Evolutionary conservation across 2,329 filamentous ascomycete species (phyloP).

Genomic region (Lachnellula suecica): DNA sequence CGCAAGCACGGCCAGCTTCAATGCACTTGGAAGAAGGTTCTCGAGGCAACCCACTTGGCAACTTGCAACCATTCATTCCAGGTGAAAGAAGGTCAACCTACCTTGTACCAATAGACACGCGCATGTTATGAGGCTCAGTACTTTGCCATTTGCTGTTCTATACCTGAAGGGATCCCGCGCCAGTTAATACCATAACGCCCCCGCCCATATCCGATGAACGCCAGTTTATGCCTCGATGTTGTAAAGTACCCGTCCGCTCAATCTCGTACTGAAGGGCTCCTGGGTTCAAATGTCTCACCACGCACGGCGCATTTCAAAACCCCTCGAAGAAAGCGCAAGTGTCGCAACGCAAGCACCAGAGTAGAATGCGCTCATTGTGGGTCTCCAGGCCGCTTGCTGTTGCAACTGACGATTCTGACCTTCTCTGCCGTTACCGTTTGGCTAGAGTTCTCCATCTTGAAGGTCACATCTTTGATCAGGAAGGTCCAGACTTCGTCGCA

Average conservation of each 20-base stretch:
- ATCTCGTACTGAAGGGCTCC: not conserved
- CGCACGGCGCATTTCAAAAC: not conserved
- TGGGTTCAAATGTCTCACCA: not conserved
- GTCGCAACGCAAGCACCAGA: not conserved
- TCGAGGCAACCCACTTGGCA: not conserved
- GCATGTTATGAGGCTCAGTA: not conserved
- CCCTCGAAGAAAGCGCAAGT: not conserved
- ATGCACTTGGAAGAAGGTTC: not conserved
- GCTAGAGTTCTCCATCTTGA: constrained; percentile 84
- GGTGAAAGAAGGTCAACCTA: not conserved
- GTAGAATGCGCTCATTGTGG: constrained; percentile 30
- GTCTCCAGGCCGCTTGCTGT: constrained; percentile 77
- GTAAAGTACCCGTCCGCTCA: not conserved
- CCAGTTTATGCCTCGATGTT: not conserved
- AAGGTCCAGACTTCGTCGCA: constrained; percentile 99
- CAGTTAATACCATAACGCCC: not conserved
- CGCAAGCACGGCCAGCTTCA: not conserved
- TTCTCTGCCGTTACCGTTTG: constrained; percentile 79
- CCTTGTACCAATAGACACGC: not conserved
- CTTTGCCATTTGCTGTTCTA: not conserved
- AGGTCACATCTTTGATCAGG: constrained; percentile 97
- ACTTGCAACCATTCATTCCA: not conserved
- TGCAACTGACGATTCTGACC: constrained; percentile 98
- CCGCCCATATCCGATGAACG: not conserved
- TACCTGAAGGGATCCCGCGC: not conserved